Evolutionary conservation across 768 basidiomycete genomes (phyloP).

Genomic region (Stropharia rugosoannulata): DNA sequence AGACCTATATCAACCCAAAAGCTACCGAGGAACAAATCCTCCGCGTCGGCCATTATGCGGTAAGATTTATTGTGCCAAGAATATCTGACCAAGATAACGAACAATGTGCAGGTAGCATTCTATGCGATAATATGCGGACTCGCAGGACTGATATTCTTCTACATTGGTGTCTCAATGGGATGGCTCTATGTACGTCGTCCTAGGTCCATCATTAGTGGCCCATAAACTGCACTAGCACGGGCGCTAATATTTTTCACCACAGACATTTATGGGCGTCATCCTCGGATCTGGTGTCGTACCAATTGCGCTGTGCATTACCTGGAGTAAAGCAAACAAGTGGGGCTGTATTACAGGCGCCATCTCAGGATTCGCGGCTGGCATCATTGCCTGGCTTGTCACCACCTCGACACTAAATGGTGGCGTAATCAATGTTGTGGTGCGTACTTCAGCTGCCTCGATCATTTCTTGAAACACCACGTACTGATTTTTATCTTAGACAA

Average conservation of each 20-base stretch:
- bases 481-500: conserved; percentile 30
- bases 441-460: conserved; percentile 1
- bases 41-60: conserved; percentile 66
- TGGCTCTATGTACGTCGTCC: conserved; percentile 79
- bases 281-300: conserved; percentile 85
- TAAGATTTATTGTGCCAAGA: conserved; percentile 19
- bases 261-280: conserved; percentile 89
- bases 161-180: conserved; percentile 90
- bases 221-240: neutral
- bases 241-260: neutral
- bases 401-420: conserved; percentile 70
- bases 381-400: conserved; percentile 85
- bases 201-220: too few species aligned
- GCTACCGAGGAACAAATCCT: conserved; percentile 78
- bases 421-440: conserved; percentile 60
- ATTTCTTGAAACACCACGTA: neutral
- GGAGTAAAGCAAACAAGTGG: conserved; percentile 82
- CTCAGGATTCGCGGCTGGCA: conserved; percentile 63
- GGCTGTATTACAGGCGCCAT: conserved; percentile 80
- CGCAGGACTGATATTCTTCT: conserved; percentile 85
- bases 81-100: neutral
- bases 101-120: conserved; percentile 47
- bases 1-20: conserved; percentile 72
- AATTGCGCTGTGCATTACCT: conserved; percentile 83
- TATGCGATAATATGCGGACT: conserved; percentile 80